A percentile compares a stretch with the other conserved stretches of the same genome.
These are phyloP conservation scores for Pseudogymnoascus sp. DNA, from an alignment of 2,329 filamentous ascomycete genomes.

Conservation along the genomic window DNA sequence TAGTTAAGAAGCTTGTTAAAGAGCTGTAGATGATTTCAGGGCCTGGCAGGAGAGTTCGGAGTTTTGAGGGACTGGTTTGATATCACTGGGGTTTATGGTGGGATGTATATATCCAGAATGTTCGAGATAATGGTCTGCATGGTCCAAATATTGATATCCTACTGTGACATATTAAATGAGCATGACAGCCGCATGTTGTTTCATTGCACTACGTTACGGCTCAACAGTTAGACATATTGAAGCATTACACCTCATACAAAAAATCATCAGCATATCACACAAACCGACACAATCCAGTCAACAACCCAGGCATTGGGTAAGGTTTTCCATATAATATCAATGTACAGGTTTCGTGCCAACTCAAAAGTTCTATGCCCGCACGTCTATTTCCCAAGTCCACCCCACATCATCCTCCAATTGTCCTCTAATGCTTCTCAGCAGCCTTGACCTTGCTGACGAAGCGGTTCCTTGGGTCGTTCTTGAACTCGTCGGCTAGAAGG, in stretches of 20 bases:
- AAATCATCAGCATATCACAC: neutral
- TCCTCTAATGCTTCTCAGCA: conserved; percentile 26
- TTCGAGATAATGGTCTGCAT: neutral
- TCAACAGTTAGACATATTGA: neutral
- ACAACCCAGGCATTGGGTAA: neutral
- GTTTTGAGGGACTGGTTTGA: neutral
- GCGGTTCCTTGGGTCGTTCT: conserved; percentile 93
- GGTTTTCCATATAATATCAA: conserved; percentile 6
- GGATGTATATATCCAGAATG: neutral
- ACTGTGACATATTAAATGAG: neutral
- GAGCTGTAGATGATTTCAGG: conserved; percentile 10
- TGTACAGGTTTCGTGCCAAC: conserved; percentile 6
- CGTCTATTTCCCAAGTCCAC: neutral
- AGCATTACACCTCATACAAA: neutral
- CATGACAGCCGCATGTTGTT: neutral
- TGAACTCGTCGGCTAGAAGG: conserved; percentile 75
- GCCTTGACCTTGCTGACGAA: conserved; percentile 32
- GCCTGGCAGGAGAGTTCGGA: neutral
- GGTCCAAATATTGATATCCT: neutral
- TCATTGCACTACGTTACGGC: neutral
- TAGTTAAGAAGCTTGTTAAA: conserved; percentile 59
- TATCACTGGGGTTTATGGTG: neutral
- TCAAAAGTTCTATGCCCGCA: conserved; percentile 5
- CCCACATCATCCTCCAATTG: conserved; percentile 6
- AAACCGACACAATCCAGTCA: neutral